A percentile compares a stretch with the other conserved stretches of the same genome.
Conservation (phyloP, 2,329 filamentous ascomycete genomes). For the Taxawa tesnikishii region DNA sequence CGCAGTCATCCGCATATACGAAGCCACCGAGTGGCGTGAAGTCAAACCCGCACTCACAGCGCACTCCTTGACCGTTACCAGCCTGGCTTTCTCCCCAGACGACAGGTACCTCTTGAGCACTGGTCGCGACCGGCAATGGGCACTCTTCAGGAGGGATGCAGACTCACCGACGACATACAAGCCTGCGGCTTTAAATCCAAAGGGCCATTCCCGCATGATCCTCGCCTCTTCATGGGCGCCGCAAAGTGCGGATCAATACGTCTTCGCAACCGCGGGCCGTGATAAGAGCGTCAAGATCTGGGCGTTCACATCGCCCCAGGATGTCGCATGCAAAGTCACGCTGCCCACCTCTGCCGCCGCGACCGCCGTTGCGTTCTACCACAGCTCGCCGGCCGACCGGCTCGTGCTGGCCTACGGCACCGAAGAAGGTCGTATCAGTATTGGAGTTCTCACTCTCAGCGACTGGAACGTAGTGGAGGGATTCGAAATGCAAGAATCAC, state of each 20-base stretch:
- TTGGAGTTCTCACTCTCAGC: conserved; percentile 8
- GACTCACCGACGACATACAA: conserved; percentile 36
- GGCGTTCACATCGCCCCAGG: conserved; percentile 18
- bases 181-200: conserved; percentile 55
- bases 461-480: conserved; percentile 5
- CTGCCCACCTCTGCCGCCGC: conserved; percentile 16
- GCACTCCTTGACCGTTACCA: conserved; percentile 76
- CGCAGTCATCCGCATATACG: conserved; percentile 84
- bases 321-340: conserved; percentile 12
- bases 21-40: conserved; percentile 79
- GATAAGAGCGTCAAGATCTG: conserved; percentile 69
- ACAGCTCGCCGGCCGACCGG: background rate
- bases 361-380: conserved; percentile 20
- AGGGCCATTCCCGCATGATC: conserved; percentile 88
- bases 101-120: conserved; percentile 72
- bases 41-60: conserved; percentile 70
- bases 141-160: conserved; percentile 52
- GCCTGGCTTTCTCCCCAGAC: conserved; percentile 66
- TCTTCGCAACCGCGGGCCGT: conserved; percentile 79
- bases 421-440: conserved; percentile 17
- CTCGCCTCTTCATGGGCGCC: conserved; percentile 78
- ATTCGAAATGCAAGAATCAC: conserved; percentile 2
- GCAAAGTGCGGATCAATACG: conserved; percentile 18
- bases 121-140: conserved; percentile 85
- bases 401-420: conserved; percentile 14